A percentile compares a stretch with the other conserved stretches of the same genome.
These are phyloP conservation scores for Glaciozyma martinii DNA, from an alignment of 768 basidiomycete species.

Conservation along the genomic window DNA sequence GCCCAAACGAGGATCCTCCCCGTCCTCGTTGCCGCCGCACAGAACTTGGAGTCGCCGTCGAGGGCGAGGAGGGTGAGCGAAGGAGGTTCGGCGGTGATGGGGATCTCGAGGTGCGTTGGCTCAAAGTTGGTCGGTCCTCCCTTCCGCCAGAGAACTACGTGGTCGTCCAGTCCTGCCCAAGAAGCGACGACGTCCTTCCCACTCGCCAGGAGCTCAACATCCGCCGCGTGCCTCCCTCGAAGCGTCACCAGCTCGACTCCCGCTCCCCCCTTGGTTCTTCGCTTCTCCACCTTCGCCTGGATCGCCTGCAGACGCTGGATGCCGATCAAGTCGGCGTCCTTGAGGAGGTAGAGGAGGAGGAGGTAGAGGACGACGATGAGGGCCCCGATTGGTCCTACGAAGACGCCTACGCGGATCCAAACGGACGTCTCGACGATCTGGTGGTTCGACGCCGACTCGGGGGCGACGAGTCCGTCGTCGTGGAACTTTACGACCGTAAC, in stretches of 20 bases:
- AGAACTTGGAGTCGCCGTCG: conserved; percentile 52
- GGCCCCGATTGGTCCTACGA: conserved; percentile 70
- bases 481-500: conserved; percentile 66
- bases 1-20: conserved; percentile 60
- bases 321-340: conserved; percentile 82
- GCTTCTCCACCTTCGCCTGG: conserved; percentile 38
- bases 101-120: conserved; percentile 49
- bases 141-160: conserved; percentile 59
- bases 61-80: conserved; percentile 52
- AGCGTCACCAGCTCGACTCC: conserved; percentile 45
- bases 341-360: conserved; percentile 73
- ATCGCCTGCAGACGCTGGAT: conserved; percentile 49
- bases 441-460: conserved; percentile 30
- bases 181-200: conserved; percentile 59
- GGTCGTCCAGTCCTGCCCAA: conserved; percentile 65
- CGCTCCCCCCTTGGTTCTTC: conserved; percentile 9
- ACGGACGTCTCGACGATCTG: neutral
- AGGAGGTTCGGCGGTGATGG: conserved; percentile 46
- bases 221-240: conserved; percentile 70
- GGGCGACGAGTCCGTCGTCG: conserved; percentile 20
- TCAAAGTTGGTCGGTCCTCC: conserved; percentile 46
- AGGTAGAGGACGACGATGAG: conserved; percentile 67
- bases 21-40: conserved; percentile 62
- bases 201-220: conserved; percentile 68
- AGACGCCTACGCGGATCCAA: conserved; percentile 42